A percentile compares a stretch with the other conserved stretches of the same genome.
These are phyloP conservation scores for Phtheirospermum japonicum DNA, from an alignment of 257 asterid genomes.

Conservation along the genomic window DNA sequence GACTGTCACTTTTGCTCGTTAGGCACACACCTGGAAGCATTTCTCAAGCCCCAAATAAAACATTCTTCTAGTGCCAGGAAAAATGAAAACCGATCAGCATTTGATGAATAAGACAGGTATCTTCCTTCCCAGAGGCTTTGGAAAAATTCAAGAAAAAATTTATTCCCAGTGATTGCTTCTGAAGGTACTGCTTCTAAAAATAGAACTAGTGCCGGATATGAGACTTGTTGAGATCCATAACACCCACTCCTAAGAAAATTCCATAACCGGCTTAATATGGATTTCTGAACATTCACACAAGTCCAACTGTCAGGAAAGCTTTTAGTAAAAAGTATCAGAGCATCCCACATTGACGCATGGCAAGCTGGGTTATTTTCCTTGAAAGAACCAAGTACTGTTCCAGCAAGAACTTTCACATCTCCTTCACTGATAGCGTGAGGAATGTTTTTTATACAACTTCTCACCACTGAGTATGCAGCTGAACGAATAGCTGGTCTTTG, in stretches of 20 bases:
- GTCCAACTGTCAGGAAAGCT: conserved; percentile 82
- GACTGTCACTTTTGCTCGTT: conserved; percentile 3
- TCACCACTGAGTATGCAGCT: conserved; percentile 71
- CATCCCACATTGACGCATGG: conserved; percentile 94
- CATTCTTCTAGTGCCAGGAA: conserved; percentile 75
- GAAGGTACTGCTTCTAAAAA: conserved; percentile 79
- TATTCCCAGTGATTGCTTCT: conserved; percentile 55
- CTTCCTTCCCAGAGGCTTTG: conserved; percentile 90
- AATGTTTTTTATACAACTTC: conserved; percentile 75
- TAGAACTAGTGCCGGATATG: conserved; percentile 78
- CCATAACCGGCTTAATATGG: conserved; percentile 61
- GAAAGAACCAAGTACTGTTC: conserved; percentile 82
- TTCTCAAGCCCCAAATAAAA: conserved; percentile 68
- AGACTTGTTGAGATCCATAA: conserved; percentile 94
- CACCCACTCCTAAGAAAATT: conserved; percentile 88
- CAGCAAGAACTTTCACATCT: conserved; percentile 66
- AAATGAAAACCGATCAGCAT: conserved; percentile 63
- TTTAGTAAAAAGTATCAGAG: conserved; percentile 55
- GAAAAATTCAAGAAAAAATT: conserved; percentile 73
- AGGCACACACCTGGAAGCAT: conserved; percentile 93
- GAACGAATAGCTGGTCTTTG: conserved; percentile 73
- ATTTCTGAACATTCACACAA: conserved; percentile 68
- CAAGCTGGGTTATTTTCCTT: conserved; percentile 81
- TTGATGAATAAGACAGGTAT: conserved; percentile 47
- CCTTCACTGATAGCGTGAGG: conserved; percentile 69